Percentiles rank a stretch among this genome's conserved stretches.
These are phyloP conservation scores for Trypanosoma platydactyli DNA, from an alignment of 208 protist genomes.

Conservation along the genomic window DNA sequence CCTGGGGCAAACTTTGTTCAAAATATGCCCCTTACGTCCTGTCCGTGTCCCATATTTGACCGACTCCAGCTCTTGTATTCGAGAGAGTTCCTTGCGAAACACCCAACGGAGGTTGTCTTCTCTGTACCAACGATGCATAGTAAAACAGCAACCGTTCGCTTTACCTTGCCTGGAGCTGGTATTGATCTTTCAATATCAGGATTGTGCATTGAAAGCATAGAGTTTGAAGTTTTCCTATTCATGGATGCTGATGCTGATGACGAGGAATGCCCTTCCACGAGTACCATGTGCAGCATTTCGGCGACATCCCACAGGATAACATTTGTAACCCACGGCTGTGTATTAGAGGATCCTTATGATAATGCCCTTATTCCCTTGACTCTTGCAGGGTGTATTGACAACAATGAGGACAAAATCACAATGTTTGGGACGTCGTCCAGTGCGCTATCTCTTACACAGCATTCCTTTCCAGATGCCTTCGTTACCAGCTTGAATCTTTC, in stretches of 20 bases:
- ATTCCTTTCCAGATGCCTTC: constrained; percentile 21
- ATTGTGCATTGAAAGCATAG: constrained; percentile 51
- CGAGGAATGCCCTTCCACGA: background rate
- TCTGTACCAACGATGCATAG: constrained; percentile 28
- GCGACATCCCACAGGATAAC: constrained; percentile 12
- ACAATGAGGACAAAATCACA: constrained; percentile 15
- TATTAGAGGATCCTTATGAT: constrained; percentile 2
- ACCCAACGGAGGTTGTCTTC: constrained; percentile 52
- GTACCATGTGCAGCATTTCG: background rate
- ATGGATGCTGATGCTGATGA: constrained; percentile 10
- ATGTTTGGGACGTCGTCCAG: constrained; percentile 17
- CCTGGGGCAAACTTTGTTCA: constrained; percentile 82
- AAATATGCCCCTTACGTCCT: constrained; percentile 39
- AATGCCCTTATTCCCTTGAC: constrained; percentile 1
- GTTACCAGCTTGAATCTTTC: constrained; percentile 20
- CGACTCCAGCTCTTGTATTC: constrained; percentile 47
- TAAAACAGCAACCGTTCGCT: constrained; percentile 44
- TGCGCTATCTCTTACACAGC: constrained; percentile 1
- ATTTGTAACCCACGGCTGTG: constrained; percentile 27
- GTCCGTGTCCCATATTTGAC: constrained; percentile 60
- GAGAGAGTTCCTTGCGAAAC: constrained; percentile 33
- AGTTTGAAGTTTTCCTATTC: constrained; percentile 59
- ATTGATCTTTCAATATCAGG: constrained; percentile 46
- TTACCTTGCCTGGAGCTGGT: constrained; percentile 56
- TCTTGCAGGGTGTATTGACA: constrained; percentile 23